Percentiles rank a stretch among this genome's conserved stretches.
phyloP scores from a whole-genome alignment of 768 basidiomycete species.

The Pholiota microspora region DNA sequence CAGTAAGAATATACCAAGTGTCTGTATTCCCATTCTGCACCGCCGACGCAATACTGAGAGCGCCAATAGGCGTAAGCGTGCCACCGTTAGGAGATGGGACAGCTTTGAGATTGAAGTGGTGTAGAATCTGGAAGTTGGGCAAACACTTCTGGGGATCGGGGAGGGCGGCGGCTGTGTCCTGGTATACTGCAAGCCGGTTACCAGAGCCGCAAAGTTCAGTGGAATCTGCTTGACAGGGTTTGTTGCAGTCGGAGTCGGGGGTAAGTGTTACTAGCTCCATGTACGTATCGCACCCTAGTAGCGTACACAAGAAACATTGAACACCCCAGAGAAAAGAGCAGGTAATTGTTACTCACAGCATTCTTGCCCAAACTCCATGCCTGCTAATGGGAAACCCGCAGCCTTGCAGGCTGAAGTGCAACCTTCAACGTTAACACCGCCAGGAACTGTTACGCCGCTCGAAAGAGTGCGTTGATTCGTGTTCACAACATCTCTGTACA shows the following conservation, averaged over 20 bases:
- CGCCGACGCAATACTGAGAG: background rate
- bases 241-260: constrained; percentile 15
- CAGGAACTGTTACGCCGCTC: constrained; percentile 5
- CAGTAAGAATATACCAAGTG: background rate
- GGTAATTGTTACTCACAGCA: constrained; percentile 15
- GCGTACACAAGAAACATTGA: background rate
- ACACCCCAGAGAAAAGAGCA: no score
- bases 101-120: background rate
- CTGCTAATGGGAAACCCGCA: constrained; percentile 9
- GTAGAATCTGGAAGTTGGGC: background rate
- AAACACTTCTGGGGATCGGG: constrained; percentile 5
- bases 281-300: constrained; percentile 17
- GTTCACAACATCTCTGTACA: constrained; percentile 10
- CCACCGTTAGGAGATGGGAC: background rate
- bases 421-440: constrained; percentile 12
- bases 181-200: constrained; percentile 17
- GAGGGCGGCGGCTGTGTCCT: constrained; percentile 10
- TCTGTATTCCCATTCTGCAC: background rate
- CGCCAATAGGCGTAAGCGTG: background rate
- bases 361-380: constrained; percentile 17
- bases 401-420: constrained; percentile 15
- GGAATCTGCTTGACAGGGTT: constrained; percentile 11
- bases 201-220: constrained; percentile 17
- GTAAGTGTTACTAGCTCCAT: constrained; percentile 8
- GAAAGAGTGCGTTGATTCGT: constrained; percentile 10